Conservation (phyloP, 2,329 filamentous ascomycete genomes). For the Ascomycota sp. region DNA sequence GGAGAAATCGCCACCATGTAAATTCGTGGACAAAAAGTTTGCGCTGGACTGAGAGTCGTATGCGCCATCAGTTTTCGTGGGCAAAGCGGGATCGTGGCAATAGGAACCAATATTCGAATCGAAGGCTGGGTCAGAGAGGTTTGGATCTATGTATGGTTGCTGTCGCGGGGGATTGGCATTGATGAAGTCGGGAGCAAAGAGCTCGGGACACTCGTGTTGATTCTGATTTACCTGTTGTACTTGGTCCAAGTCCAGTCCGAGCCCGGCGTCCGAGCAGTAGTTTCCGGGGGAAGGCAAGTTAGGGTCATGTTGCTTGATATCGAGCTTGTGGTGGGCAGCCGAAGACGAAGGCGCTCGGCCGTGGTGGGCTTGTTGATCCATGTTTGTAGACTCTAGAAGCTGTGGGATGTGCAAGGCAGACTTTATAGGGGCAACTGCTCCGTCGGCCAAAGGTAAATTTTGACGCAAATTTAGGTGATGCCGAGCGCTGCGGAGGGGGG, state of each 20-base stretch:
- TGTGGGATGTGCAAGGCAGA: constrained; percentile 19
- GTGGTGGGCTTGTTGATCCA: constrained; percentile 21
- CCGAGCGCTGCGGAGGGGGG: not conserved
- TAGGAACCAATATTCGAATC: constrained; percentile 22
- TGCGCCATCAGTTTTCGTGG: constrained; percentile 14
- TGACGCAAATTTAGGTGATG: not conserved
- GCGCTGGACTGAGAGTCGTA: constrained; percentile 20
- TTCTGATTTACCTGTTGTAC: constrained; percentile 17
- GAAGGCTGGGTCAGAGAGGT: constrained; percentile 18
- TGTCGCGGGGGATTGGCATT: constrained; percentile 19
- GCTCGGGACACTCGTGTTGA: constrained; percentile 5
- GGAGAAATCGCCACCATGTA: constrained; percentile 38
- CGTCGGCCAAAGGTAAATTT: too few relatives aligned
- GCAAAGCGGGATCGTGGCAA: constrained; percentile 17
- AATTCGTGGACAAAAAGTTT: constrained; percentile 27
- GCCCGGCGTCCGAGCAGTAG: constrained; percentile 27
- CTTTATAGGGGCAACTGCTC: constrained; percentile 17
- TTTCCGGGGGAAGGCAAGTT: constrained; percentile 43
- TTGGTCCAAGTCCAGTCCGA: constrained; percentile 39
- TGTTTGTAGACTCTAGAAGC: constrained; percentile 9
- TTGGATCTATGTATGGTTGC: constrained; percentile 12
- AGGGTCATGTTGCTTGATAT: constrained; percentile 40
- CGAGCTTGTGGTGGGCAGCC: constrained; percentile 13
- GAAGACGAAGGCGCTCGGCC: constrained; percentile 39
- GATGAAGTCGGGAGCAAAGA: constrained; percentile 24